These are phyloP conservation scores for Chytriomyces confervae DNA, from an alignment of 192 early-diverging fungal species.

Conservation along the genomic window DNA sequence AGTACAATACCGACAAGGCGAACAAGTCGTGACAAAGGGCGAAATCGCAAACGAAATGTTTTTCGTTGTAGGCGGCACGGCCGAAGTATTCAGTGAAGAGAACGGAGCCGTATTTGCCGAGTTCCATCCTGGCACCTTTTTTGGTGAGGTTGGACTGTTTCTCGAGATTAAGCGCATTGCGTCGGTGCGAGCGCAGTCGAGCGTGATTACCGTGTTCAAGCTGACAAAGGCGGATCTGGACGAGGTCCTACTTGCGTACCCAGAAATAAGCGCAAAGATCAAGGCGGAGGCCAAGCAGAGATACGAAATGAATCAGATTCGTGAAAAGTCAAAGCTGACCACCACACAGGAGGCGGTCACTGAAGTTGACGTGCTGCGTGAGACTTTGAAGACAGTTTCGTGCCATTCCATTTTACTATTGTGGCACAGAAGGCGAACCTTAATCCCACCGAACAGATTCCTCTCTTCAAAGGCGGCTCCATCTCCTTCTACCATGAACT, in stretches of 20 bases:
- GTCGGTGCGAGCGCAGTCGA: constrained; percentile 48
- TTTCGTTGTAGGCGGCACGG: constrained; percentile 55
- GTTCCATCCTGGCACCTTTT: constrained; percentile 58
- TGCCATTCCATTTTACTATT: constrained; percentile 26
- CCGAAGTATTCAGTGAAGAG: constrained; percentile 58
- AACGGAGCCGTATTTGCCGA: constrained; percentile 52
- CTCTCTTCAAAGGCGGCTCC: constrained; percentile 54
- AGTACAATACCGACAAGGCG: constrained; percentile 50
- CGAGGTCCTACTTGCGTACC: constrained; percentile 48
- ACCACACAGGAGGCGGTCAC: constrained; percentile 45
- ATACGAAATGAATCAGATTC: constrained; percentile 51
- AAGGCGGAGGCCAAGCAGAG: constrained; percentile 52
- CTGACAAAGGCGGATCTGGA: constrained; percentile 54
- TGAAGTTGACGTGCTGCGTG: constrained; percentile 63
- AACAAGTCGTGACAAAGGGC: constrained; percentile 53
- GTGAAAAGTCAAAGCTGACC: constrained; percentile 50
- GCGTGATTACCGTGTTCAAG: constrained; percentile 55
- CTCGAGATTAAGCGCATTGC: constrained; percentile 57
- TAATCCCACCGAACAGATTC: constrained; percentile 40
- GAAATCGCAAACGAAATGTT: constrained; percentile 60
- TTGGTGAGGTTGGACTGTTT: constrained; percentile 61
- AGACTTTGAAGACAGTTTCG: constrained; percentile 50
- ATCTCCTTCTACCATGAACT: constrained; percentile 58
- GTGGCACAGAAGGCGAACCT: background rate
- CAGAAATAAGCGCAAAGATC: constrained; percentile 55